Conservation (phyloP, 192 early-diverging fungal species). For the Obelidium mucronatum region DNA sequence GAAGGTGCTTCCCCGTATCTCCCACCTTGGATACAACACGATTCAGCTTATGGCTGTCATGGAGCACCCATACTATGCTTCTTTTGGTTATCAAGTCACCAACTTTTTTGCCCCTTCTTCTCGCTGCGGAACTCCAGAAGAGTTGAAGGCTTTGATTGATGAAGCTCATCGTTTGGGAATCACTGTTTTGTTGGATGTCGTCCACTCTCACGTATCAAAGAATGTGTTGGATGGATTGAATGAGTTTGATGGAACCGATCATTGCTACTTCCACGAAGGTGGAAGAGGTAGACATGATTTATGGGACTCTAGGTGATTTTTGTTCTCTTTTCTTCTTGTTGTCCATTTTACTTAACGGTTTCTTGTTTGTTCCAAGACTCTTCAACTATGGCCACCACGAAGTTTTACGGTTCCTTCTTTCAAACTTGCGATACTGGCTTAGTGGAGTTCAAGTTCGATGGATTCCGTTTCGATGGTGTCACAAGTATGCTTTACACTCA, state of each 20-base stretch:
- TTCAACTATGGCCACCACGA: slow-evolving; percentile 97
- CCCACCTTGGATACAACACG: slow-evolving; percentile 68
- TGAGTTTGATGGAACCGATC: slow-evolving; percentile 91
- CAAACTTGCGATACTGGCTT: slow-evolving; percentile 95
- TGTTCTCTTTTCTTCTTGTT: slow-evolving; percentile 16
- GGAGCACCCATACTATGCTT: slow-evolving; percentile 99
- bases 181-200: slow-evolving; percentile 89
- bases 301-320: slow-evolving; percentile 80
- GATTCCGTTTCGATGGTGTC: slow-evolving; percentile 98
- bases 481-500: slow-evolving; percentile 96
- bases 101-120: slow-evolving; percentile 94
- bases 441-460: slow-evolving; percentile 90
- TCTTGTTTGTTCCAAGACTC: too few relatives aligned
- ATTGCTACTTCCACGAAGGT: slow-evolving; percentile 96
- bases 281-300: slow-evolving; percentile 85
- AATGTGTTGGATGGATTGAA: slow-evolving; percentile 96
- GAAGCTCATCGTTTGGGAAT: slow-evolving; percentile 83
- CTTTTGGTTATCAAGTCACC: slow-evolving; percentile 98
- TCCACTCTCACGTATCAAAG: slow-evolving; percentile 96
- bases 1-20: slow-evolving; percentile 86
- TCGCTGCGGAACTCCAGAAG: slow-evolving; percentile 94
- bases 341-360: slow-evolving; percentile 37
- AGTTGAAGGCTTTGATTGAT: slow-evolving; percentile 90
- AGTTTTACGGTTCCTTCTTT: slow-evolving; percentile 90
- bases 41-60: slow-evolving; percentile 84